These are phyloP conservation scores for Bacterosira constricta DNA, from an alignment of 108 stramenopile species.

Conservation along the genomic window DNA sequence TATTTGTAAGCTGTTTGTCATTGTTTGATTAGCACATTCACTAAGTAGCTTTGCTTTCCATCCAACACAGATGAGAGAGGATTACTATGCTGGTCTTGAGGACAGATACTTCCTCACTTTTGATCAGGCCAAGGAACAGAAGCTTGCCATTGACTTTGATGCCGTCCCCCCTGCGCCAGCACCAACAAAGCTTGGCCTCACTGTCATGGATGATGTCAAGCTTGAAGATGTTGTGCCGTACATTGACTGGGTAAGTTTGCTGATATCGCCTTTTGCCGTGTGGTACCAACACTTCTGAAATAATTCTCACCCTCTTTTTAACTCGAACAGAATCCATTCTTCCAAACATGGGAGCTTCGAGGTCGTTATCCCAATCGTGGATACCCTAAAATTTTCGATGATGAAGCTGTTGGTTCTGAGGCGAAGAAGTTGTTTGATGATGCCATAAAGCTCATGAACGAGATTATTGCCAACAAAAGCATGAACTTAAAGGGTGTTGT, in stretches of 20 bases:
- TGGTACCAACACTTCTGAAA: neutral
- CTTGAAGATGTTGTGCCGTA: conserved; percentile 93
- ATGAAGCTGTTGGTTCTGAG: conserved; percentile 94
- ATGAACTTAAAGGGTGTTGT: conserved; percentile 93
- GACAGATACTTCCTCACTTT: conserved; percentile 93
- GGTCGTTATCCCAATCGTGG: conserved; percentile 99
- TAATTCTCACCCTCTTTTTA: neutral
- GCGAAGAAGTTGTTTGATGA: conserved; percentile 99
- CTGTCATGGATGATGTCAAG: conserved; percentile 76
- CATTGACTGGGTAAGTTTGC: conserved; percentile 93
- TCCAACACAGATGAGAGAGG: conserved; percentile 75
- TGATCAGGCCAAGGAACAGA: conserved; percentile 86
- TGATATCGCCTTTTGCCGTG: conserved; percentile 7
- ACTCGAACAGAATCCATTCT: conserved; percentile 87
- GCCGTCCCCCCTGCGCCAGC: conserved; percentile 84
- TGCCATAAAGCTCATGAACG: conserved; percentile 93
- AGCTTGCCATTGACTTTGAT: conserved; percentile 90
- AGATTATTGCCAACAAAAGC: conserved; percentile 88
- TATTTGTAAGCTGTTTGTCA: neutral
- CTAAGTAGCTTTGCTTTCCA: neutral
- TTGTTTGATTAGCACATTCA: neutral
- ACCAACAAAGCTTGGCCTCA: conserved; percentile 81
- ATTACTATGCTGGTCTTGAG: conserved; percentile 99
- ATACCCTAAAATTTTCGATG: conserved; percentile 99
- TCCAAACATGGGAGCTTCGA: conserved; percentile 99